Base-by-base conservation (phyloP, 225 moss, liverwort and hornwort species). In the Climacium dendroides region DNA sequence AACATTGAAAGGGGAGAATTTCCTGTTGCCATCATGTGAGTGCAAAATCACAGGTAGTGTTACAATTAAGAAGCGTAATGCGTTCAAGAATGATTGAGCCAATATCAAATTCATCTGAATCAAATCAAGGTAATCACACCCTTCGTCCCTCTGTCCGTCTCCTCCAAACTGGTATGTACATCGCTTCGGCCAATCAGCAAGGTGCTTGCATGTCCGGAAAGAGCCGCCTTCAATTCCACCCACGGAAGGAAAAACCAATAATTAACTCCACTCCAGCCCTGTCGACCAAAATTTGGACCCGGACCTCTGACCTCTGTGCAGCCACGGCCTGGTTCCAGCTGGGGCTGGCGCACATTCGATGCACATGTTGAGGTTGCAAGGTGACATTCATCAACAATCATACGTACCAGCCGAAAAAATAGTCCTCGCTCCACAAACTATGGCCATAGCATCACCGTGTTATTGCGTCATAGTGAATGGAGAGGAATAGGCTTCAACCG, bases 121-220 rank as follows among this genome's bases (percentile, higher is more conserved):
- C 80, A 87, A 87, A 62, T 89, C 75, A 76, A 87, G 74, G 85
- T 74, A 32, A 83, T 82, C 85, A 84, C 45, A 45, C 45, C 45
- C 34, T 71, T 80, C 53, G 82, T 89, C 74, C 84, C 87, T 82
- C 74, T 11, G 29, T n/a, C 69, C 9, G 48, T 82, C 66, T 83
- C 79, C 79, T 83, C 87, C 90, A 39, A 61, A 87, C 79, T 87
- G 86, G 81, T 90, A 89, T 93, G 89, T 93, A 93, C 93, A 92
- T 75, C 72, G 90, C 85, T 85, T 87, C 85, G 80, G 88, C 45
- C 85, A 28, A 90, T 87, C 87, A 88, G 93, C 91, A 93, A 91
- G 93, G 87, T 85, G 90, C 90, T 88, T 90, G 87, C 90, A 90
- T 52, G 91, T 82, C 90, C 87, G 89, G 89, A 88, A 87, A 82